Evolutionary conservation across 1,284 basidiomycete genomes (phyloP), one percentile per base, ranked within the genome.

Genomic region (Porodaedalea pini): DNA sequence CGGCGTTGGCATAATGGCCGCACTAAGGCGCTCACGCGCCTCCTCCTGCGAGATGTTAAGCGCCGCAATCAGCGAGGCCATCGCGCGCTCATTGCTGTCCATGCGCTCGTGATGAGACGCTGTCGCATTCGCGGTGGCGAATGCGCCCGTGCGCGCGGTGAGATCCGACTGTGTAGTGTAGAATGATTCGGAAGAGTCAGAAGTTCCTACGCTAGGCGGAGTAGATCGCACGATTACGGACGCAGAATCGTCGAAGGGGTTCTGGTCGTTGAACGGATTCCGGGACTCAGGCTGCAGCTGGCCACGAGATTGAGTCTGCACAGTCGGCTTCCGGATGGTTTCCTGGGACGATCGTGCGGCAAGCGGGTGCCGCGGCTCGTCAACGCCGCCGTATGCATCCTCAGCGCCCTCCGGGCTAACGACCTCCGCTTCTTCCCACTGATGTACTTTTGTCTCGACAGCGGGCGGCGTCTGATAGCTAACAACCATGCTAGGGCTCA

Each of bases 341-440:
- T 49, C 51, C 31, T 48, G 40, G 3, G 54, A 56, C 17, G 32
- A 37, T 23, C 52, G 52, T 13, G 48, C 17, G 19, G 54, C 32
- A 31, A 51, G 21, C 27, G 44, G 55, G 34, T 50, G 36, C 36
- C 34, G 21, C 7, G 54, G 36, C 19, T 60, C 51, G n/a, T 37
- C 41, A 19, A 54, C 23, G 11, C 56, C 59, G 11, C 49, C 59
- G 36, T 57, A 57, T 11, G 41, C 59, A 23, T 56, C 47, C n/a
- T 54, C 53, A 15, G 32, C 40, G 17, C 55, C 56, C 15, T 57
- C 59, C 21, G 59, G 59, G 50, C 55, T 61, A 11, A 61, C 40
- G 36, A 61, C 59, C 31, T 61, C 59, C 23, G 59, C 59, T 17
- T 36, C 31, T 41, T 61, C 56, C 59, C 59, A 61, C 11, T 34